These are phyloP conservation scores for Calonectria crousiana DNA, from an alignment of 2,329 filamentous ascomycete species.

Conservation along the genomic window DNA sequence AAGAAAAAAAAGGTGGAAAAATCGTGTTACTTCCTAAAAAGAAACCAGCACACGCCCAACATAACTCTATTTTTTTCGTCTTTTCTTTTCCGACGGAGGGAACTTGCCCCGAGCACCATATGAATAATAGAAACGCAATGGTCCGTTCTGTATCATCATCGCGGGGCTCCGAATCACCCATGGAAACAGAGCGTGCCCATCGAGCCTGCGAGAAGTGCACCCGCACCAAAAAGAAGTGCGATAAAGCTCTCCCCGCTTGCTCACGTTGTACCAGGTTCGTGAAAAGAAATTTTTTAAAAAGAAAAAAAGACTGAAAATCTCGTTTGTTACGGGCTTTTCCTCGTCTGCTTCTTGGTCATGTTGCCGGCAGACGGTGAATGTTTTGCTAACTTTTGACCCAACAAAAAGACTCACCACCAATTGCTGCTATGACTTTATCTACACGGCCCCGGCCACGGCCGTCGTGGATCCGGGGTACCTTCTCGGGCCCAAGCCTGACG, in stretches of 20 bases:
- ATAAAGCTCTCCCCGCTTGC: slow-evolving; percentile 52
- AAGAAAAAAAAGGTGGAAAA: not conserved
- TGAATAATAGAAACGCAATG: slow-evolving; percentile 37
- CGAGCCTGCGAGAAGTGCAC: slow-evolving; percentile 54
- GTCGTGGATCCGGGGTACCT: slow-evolving; percentile 47
- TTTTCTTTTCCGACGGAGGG: not conserved
- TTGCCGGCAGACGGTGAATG: not conserved
- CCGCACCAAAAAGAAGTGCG: slow-evolving; percentile 54
- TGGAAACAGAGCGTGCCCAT: slow-evolving; percentile 49
- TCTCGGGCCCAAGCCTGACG: slow-evolving; percentile 39
- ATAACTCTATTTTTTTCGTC: not conserved
- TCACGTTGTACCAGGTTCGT: slow-evolving; percentile 50
- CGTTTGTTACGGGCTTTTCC: not conserved
- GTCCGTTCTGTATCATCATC: slow-evolving; percentile 44
- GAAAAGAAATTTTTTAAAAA: not conserved
- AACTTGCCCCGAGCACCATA: slow-evolving; percentile 24
- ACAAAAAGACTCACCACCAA: slow-evolving; percentile 44
- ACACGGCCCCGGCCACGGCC: slow-evolving; percentile 50
- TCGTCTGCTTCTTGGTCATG: not conserved
- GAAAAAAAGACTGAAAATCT: not conserved
- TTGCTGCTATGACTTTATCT: slow-evolving; percentile 53
- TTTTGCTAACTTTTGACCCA: not conserved
- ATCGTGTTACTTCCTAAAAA: slow-evolving; percentile 12
- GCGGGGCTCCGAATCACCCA: slow-evolving; percentile 46
- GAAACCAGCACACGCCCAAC: not conserved